A percentile compares a stretch with the other conserved stretches of the same genome.
phyloP scores from a whole-genome alignment of 2,329 filamentous ascomycete species.

The Trichoderma citrinoviride region DNA sequence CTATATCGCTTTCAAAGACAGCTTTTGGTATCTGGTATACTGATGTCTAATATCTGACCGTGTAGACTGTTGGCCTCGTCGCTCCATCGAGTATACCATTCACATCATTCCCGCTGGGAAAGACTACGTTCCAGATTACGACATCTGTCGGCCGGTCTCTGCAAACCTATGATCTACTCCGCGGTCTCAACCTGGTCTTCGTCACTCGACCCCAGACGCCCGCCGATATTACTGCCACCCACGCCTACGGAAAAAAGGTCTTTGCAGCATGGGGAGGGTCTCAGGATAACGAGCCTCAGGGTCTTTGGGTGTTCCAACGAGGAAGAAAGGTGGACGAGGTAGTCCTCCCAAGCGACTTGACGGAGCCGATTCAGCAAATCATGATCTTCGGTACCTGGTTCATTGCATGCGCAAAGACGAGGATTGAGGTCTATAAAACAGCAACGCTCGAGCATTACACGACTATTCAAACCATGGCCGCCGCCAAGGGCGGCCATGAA shows the following conservation, averaged over 20 bases:
- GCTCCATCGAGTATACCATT: slow-evolving; percentile 90
- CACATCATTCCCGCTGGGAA: slow-evolving; percentile 81
- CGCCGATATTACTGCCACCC: slow-evolving; percentile 77
- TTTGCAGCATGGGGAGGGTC: slow-evolving; percentile 84
- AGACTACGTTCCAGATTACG: slow-evolving; percentile 95
- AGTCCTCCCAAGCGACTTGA: slow-evolving; percentile 60
- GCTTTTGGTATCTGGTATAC: background rate
- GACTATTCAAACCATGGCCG: slow-evolving; percentile 63
- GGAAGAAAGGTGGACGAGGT: slow-evolving; percentile 81
- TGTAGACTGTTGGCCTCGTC: slow-evolving; percentile 84
- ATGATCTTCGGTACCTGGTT: slow-evolving; percentile 90
- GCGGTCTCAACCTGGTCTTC: slow-evolving; percentile 88
- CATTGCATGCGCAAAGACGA: slow-evolving; percentile 70
- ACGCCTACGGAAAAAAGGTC: slow-evolving; percentile 81
- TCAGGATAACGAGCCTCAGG: slow-evolving; percentile 52
- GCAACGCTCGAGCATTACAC: slow-evolving; percentile 85
- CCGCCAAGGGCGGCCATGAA: slow-evolving; percentile 58
- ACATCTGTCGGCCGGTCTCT: slow-evolving; percentile 87
- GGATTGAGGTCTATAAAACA: slow-evolving; percentile 87
- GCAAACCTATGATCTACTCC: slow-evolving; percentile 92
- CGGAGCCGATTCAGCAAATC: slow-evolving; percentile 72
- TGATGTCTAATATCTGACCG: slow-evolving; percentile 13
- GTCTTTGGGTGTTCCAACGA: slow-evolving; percentile 88
- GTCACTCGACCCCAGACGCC: slow-evolving; percentile 89
- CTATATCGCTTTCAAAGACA: background rate